Conservation (phyloP, 148 eudicot species). For the Chenopodium quinoa region DNA sequence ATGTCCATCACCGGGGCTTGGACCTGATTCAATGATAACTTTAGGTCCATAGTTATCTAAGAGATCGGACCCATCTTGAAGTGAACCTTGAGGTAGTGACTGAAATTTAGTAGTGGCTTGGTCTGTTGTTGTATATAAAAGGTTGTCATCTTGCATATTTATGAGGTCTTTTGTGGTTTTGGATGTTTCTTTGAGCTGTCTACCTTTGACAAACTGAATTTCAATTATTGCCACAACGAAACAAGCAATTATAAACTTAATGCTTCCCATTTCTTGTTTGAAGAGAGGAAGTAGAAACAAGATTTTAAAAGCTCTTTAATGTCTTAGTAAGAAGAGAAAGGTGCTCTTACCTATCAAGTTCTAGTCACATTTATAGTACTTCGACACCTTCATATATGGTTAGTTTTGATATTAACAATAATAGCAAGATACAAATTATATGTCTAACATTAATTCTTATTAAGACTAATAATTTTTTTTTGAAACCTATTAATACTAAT, state of each 20-base stretch:
- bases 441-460: no score
- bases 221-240: slow-evolving; percentile 29
- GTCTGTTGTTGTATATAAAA: slow-evolving; percentile 9
- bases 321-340: neutral
- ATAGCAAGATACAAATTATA: no score
- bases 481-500: no score
- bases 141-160: neutral
- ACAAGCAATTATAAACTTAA: slow-evolving; percentile 30
- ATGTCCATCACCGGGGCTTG: no score
- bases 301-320: neutral
- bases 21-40: no score
- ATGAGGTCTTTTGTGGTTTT: slow-evolving; percentile 7
- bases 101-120: slow-evolving; percentile 23
- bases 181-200: slow-evolving; percentile 23
- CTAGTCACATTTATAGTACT: slow-evolving; percentile 39
- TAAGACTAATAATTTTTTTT: no score
- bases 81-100: slow-evolving; percentile 18
- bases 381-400: slow-evolving; percentile 4
- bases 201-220: slow-evolving; percentile 36
- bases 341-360: slow-evolving; percentile 24
- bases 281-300: slow-evolving; percentile 9
- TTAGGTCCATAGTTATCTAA: no score
- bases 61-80: neutral
- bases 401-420: no score
- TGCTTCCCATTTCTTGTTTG: slow-evolving; percentile 28